A percentile compares a stretch with the other conserved stretches of the same genome.
phyloP scores from a whole-genome alignment of 495 filamentous ascomycete species.

The Cryomyces antarcticus region DNA sequence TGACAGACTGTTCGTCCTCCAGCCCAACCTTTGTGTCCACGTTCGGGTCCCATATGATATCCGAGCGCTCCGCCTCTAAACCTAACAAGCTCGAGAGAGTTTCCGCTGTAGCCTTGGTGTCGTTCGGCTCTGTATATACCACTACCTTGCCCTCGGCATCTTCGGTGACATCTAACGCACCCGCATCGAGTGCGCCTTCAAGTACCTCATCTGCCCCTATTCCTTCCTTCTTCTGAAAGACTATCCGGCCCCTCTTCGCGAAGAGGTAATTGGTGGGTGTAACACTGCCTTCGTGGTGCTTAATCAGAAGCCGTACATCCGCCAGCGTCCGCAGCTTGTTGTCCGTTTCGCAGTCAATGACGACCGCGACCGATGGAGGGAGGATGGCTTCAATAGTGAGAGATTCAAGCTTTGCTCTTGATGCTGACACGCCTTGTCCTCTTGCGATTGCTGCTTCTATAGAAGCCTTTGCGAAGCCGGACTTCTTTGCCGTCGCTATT shows the following conservation, averaged over 20 bases:
- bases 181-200: constrained; percentile 70
- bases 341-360: constrained; percentile 74
- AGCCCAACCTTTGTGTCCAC: constrained; percentile 49
- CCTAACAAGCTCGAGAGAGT: constrained; percentile 33
- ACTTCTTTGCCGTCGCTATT: constrained; percentile 67
- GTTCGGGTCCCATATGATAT: constrained; percentile 75
- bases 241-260: constrained; percentile 48
- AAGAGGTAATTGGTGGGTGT: constrained; percentile 73
- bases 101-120: constrained; percentile 44
- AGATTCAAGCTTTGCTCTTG: constrained; percentile 50
- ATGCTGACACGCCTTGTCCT: constrained; percentile 60
- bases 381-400: constrained; percentile 68
- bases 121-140: constrained; percentile 52
- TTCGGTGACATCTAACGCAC: constrained; percentile 58
- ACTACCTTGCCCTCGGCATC: constrained; percentile 50
- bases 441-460: constrained; percentile 74
- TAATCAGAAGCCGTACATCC: constrained; percentile 47
- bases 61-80: constrained; percentile 43
- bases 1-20: constrained; percentile 21
- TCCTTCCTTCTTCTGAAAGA: constrained; percentile 42
- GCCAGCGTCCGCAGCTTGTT: constrained; percentile 50
- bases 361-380: constrained; percentile 52
- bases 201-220: constrained; percentile 52
- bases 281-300: constrained; percentile 41
- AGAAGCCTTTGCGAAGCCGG: constrained; percentile 56